phyloP scores from a whole-genome alignment of 495 filamentous ascomycete species.

The Penicillium goetzii region DNA sequence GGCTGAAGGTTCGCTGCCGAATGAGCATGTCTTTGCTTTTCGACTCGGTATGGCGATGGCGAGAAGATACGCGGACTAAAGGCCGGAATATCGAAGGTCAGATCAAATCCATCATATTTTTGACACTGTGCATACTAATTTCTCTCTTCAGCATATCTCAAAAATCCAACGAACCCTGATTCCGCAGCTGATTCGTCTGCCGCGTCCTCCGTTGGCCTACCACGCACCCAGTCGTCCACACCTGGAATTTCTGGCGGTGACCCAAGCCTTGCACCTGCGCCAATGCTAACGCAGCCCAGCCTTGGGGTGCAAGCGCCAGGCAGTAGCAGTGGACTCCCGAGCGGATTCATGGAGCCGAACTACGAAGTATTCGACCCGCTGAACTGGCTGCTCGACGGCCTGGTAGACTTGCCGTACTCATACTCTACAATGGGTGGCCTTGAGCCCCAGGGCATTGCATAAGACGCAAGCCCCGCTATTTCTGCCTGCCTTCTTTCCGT shows the following conservation, averaged over 20 bases:
- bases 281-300: constrained; percentile 41
- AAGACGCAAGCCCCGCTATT: constrained; percentile 7
- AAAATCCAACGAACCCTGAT: constrained; percentile 86
- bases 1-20: constrained; percentile 83
- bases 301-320: constrained; percentile 36
- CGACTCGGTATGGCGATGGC: constrained; percentile 92
- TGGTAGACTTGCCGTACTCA: constrained; percentile 77
- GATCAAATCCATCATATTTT: background rate
- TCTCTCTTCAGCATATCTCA: constrained; percentile 62
- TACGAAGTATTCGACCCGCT: constrained; percentile 89
- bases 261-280: constrained; percentile 52
- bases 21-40: constrained; percentile 94
- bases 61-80: constrained; percentile 81
- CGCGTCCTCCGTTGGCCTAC: constrained; percentile 55
- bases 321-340: constrained; percentile 48
- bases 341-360: constrained; percentile 64
- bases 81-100: constrained; percentile 75
- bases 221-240: constrained; percentile 38
- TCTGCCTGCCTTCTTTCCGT: constrained; percentile 7
- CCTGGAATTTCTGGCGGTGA: constrained; percentile 45
- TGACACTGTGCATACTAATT: background rate
- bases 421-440: constrained; percentile 46
- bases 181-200: constrained; percentile 73
- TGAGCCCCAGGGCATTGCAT: constrained; percentile 46
- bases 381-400: constrained; percentile 86